Percentiles rank a stretch among this genome's conserved stretches.
Evolutionary conservation across 1,139 yeast genomes (phyloP).

Genomic region (Kazachstania sp.): DNA sequence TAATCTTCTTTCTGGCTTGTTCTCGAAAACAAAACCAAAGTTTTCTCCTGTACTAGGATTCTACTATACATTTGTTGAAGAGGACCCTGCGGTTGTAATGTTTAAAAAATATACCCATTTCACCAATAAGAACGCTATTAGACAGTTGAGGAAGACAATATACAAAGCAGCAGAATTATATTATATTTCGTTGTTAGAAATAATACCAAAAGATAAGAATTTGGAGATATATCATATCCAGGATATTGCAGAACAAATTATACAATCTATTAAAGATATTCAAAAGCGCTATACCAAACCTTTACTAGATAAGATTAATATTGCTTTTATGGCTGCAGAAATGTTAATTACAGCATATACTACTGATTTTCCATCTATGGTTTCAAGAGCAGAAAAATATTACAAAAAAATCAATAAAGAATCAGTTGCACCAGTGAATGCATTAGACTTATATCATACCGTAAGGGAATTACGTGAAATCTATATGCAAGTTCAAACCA

Average conservation of each 20-base stretch:
- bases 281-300: constrained; percentile 59
- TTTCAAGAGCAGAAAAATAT: constrained; percentile 46
- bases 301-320: constrained; percentile 48
- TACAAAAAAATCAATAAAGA: constrained; percentile 33
- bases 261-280: constrained; percentile 42
- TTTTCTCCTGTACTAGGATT: constrained; percentile 49
- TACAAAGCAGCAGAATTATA: constrained; percentile 48
- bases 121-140: constrained; percentile 43
- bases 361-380: constrained; percentile 54
- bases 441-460: constrained; percentile 50
- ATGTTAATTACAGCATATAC: constrained; percentile 54
- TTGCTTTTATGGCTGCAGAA: constrained; percentile 48
- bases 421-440: constrained; percentile 48
- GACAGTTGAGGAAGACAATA: constrained; percentile 41
- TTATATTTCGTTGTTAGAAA: constrained; percentile 49
- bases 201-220: constrained; percentile 59
- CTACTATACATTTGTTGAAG: constrained; percentile 44
- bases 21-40: constrained; percentile 48
- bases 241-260: constrained; percentile 49
- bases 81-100: constrained; percentile 38
- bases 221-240: constrained; percentile 51
- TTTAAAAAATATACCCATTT: constrained; percentile 22
- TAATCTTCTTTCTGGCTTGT: constrained; percentile 39
- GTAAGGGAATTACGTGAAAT: constrained; percentile 50
- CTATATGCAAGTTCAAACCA: constrained; percentile 40